A percentile compares a stretch with the other conserved stretches of the same genome.
phyloP scores from a whole-genome alignment of 441 rosid species.

The Lepidium campestre region DNA sequence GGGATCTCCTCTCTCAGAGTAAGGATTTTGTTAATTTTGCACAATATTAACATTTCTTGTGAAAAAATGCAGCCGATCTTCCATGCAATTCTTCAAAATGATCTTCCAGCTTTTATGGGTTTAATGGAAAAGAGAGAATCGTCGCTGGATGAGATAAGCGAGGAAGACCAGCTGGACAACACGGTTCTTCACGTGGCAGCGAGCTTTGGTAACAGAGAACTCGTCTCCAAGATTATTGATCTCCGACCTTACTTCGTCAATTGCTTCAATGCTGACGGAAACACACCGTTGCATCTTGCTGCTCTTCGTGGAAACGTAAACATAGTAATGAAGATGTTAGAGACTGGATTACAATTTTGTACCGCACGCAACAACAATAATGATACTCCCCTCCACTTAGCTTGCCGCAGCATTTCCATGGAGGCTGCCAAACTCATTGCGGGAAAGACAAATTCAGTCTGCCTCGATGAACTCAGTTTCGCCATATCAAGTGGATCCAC shows the following conservation, averaged over 20 bases:
- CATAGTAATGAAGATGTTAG: conserved; percentile 28
- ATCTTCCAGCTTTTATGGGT: not conserved
- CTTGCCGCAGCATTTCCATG: not conserved
- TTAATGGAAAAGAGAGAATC: not conserved
- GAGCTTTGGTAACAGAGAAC: conserved; percentile 30
- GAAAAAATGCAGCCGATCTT: conserved; percentile 7
- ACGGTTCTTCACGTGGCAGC: conserved; percentile 35
- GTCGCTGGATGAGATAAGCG: not conserved
- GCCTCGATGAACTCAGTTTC: conserved; percentile 17
- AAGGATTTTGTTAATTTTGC: not conserved
- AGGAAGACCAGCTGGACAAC: conserved; percentile 1
- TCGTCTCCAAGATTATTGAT: conserved; percentile 37
- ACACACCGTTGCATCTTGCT: conserved; percentile 48
- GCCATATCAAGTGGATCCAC: conserved; percentile 7
- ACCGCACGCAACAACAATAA: not conserved
- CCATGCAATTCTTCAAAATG: not conserved
- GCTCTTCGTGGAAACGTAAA: conserved; percentile 36
- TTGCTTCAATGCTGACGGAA: conserved; percentile 27
- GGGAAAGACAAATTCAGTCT: conserved; percentile 25
- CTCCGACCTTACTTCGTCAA: conserved; percentile 32
- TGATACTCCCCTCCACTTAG: not conserved
- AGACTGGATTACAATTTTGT: not conserved
- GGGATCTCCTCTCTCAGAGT: not conserved
- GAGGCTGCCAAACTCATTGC: conserved; percentile 27
- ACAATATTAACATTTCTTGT: not conserved